Evolutionary conservation across 768 basidiomycete species (phyloP), one percentile per base, ranked within the genome.

Genomic region (Termitomyces sp.): DNA sequence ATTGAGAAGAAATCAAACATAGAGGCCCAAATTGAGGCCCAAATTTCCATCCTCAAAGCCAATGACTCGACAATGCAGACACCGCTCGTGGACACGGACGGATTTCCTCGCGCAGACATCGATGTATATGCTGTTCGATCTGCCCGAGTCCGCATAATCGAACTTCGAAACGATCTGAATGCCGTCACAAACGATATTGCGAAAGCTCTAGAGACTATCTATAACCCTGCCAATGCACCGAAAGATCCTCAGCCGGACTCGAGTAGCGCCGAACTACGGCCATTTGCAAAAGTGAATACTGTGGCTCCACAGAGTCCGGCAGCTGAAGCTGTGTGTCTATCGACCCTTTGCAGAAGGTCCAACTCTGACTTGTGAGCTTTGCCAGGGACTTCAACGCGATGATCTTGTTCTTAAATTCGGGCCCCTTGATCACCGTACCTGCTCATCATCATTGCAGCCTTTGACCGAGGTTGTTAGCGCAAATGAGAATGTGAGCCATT

Each of bases 41-140:
- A 91, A 51, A 71, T 81, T 37, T 73, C 81, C 42, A 78, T 92
- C 54, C 82, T 93, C 62, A 74, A 77, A 63, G 74, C 79, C 49
- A 89, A 92, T 64, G 72, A 79, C 41, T 80, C 80, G 32, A 85
- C 81, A 2, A 82, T 93, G 76, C 72, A 82, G 25, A 82, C 89
- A 0, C 85, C 91, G 0, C 82, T 98, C 34, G 82, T 97, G 46
- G 94, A 97, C 67, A 60, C 75, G 0, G 90, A 97, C 52, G 96
- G 96, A 7, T 98, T 92, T 70, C 95, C 95, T 1, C 81, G 93
- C 14, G 84, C 83, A 14, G 89, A 96, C 71, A 81, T 98, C 59
- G 91, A 95, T 62, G 77, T 96, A 17, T 91, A 84, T 66, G 85
- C 87, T 11, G 86, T 95, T 19, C 79, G 92, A 23, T 74, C 75